Percentiles rank a stretch among this genome's conserved stretches.
These are phyloP conservation scores for Thelonectria olida DNA, from an alignment of 2,329 filamentous ascomycete species.

Conservation along the genomic window DNA sequence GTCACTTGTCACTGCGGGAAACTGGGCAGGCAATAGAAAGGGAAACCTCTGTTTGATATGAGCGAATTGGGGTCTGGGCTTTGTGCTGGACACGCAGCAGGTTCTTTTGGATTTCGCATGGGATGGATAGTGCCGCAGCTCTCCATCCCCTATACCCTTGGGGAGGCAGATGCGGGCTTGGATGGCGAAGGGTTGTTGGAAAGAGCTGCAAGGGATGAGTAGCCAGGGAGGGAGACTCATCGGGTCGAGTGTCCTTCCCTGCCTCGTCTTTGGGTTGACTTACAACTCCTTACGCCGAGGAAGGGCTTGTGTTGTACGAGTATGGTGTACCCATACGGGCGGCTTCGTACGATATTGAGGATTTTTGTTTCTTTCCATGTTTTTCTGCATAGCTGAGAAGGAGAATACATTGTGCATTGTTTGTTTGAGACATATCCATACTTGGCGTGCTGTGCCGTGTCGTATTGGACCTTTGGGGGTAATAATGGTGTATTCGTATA, in stretches of 20 bases:
- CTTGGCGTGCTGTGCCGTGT: background rate
- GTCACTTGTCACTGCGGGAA: background rate
- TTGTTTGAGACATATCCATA: background rate
- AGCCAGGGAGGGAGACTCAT: background rate
- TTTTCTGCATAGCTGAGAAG: background rate
- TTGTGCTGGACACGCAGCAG: slow-evolving; percentile 15
- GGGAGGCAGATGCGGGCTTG: slow-evolving; percentile 6
- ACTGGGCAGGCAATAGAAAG: slow-evolving; percentile 10
- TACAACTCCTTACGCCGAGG: background rate
- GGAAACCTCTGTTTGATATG: slow-evolving; percentile 15
- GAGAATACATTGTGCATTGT: background rate
- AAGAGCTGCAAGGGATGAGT: background rate
- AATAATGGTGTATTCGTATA: too few relatives aligned
- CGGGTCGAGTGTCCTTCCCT: background rate
- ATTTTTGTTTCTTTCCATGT: background rate
- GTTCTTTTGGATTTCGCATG: slow-evolving; percentile 19
- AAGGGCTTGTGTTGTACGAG: slow-evolving; percentile 7
- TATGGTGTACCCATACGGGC: slow-evolving; percentile 12
- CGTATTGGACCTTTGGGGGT: too few relatives aligned
- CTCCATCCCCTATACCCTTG: slow-evolving; percentile 10
- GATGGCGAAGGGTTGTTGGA: background rate
- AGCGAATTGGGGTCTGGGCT: slow-evolving; percentile 9
- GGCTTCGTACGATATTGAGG: background rate
- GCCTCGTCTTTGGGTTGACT: background rate
- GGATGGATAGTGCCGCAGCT: slow-evolving; percentile 5